These are phyloP conservation scores for Solanum hybrid DNA, from an alignment of 305 asterid genomes.

Conservation along the genomic window DNA sequence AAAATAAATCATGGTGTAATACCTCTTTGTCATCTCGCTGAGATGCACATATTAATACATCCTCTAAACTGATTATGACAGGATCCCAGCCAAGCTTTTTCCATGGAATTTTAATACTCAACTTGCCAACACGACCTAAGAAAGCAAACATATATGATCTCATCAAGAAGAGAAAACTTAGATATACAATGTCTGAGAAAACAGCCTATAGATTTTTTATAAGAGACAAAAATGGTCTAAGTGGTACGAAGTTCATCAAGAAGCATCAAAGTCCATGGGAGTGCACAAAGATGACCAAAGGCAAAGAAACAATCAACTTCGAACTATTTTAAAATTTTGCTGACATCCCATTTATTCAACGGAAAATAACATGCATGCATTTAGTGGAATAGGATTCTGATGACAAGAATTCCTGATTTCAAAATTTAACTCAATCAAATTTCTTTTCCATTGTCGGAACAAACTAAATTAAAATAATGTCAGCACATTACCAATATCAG, in stretches of 20 bases:
- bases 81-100: constrained; percentile 99
- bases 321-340: neutral
- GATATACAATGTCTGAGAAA: neutral
- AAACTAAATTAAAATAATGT: neutral
- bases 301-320: neutral
- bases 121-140: constrained; percentile 80
- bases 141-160: constrained; percentile 8
- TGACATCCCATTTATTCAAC: neutral
- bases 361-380: neutral
- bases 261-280: neutral
- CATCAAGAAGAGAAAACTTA: constrained; percentile 10
- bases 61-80: constrained; percentile 72
- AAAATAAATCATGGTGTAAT: neutral
- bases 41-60: constrained; percentile 60
- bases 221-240: neutral
- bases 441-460: neutral
- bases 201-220: neutral
- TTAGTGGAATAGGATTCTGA: neutral
- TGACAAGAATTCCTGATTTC: neutral
- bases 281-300: neutral
- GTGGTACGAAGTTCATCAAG: neutral
- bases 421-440: neutral
- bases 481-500: neutral
- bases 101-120: constrained; percentile 95
- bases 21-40: constrained; percentile 87